Conservation (phyloP, 495 filamentous ascomycete genomes). For the Talaromyces ruber region DNA sequence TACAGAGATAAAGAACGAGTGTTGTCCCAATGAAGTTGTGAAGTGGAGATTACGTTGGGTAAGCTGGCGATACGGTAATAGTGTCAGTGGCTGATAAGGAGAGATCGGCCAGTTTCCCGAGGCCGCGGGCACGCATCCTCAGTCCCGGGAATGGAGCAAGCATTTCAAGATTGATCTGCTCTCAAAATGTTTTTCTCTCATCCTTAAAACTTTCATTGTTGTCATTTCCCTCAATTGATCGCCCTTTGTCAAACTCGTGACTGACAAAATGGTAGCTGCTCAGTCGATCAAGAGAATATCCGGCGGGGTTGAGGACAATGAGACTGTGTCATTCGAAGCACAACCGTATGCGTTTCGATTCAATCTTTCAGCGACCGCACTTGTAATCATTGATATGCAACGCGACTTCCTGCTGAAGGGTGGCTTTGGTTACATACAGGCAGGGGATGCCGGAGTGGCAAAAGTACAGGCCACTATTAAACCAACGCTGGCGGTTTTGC, state of each 20-base stretch:
- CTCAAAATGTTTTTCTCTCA: background rate
- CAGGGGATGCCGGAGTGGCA: constrained; percentile 10
- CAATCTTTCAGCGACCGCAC: constrained; percentile 33
- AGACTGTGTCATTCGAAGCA: constrained; percentile 8
- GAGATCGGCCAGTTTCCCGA: too few relatives aligned
- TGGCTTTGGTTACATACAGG: constrained; percentile 17
- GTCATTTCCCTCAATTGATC: background rate
- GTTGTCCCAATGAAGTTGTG: too few relatives aligned
- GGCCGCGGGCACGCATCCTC: too few relatives aligned
- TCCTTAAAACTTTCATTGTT: background rate
- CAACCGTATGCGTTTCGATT: constrained; percentile 35
- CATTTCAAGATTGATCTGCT: background rate
- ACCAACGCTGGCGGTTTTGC: constrained; percentile 29
- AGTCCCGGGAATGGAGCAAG: too few relatives aligned
- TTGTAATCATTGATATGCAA: constrained; percentile 51
- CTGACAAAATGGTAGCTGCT: constrained; percentile 7
- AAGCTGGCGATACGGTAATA: too few relatives aligned
- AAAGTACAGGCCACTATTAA: constrained; percentile 33
- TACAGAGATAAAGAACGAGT: too few relatives aligned
- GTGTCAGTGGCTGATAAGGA: too few relatives aligned
- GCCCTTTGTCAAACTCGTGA: constrained; percentile 9
- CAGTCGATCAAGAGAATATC: background rate
- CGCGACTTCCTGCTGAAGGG: constrained; percentile 27
- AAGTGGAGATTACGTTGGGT: too few relatives aligned
- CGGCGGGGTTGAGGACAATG: background rate